Base-by-base conservation (phyloP, 2,329 filamentous ascomycete genomes). In the Xylariomycetidae sp. region DNA sequence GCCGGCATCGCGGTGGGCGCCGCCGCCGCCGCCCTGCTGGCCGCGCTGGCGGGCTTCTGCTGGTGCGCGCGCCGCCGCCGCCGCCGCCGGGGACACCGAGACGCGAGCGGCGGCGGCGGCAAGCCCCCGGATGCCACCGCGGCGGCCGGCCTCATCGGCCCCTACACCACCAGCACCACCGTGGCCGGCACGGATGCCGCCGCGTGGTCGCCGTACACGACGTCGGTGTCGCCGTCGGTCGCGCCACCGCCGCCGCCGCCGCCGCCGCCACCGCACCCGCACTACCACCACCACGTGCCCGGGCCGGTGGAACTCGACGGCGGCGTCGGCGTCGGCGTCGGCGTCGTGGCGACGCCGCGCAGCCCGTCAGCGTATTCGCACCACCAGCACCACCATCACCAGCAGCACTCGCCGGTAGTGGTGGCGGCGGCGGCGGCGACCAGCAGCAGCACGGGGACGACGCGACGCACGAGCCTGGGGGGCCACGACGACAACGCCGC, bases 1-100 rank as follows among this genome's bases (percentile, higher is more conserved):
- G 42, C 32, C 3, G 42, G 42, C 8, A 67, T 71, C 25, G 60
- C 58, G 6, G 49, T 68, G 10, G 67, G 60, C 7, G 54, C 57
- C 16, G 56, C 40, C 16, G 56, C 40, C 1, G 47, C 51, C 6
- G 54, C 42, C 1, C 33, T 61, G 2, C 25, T 63, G 13, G 43
- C 48, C 1, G 26, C 56, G 5, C 20, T 56, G 2, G 15, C 53
- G 9, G 53, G 47, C 18, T 36, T 38, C 17, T 59, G 53, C 35
- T 56, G 53, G 29, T 44, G 63, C 29, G 25, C 61, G 22, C 55
- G 56, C 17, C 54, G 46, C 7, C 39, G 37, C 15, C 39, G 39
- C 2, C 18, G 31, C 3, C 20, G 24, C n/a, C 15, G 12, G 17
- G 24, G 4, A 23, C 3, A 18, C 19, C 24, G 31, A 10, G 6